Evolutionary conservation across 2,329 filamentous ascomycete genomes (phyloP), one percentile per base, ranked within the genome.

Genomic region (Corniculantispora saksenae): DNA sequence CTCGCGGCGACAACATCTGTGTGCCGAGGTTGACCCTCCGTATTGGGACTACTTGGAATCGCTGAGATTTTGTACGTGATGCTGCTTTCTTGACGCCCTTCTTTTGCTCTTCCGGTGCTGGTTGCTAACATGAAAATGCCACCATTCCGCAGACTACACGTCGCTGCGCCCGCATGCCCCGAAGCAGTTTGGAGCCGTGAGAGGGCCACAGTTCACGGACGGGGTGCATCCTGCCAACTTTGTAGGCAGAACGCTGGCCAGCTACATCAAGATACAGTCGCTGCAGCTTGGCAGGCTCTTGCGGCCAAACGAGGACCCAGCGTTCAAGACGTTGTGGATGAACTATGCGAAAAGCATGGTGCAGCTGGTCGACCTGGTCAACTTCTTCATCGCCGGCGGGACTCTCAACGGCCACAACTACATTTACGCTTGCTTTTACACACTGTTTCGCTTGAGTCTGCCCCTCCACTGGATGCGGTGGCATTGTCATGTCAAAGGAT

Each of bases 341-440:
- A 58, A 25, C 25, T 58, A 45, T 19, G 15, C 55, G 7, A 47
- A 6, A 17, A 58, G 17, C 25, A 58, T 58, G 40, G 23, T 58
- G 23, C 21, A 58, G 23, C 40, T 58, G 3, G 43, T 58, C 17
- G 55, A 32, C 9, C 38, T 58, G 38, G 27, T 58, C 55, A 58
- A 47, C 17, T 58, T 47, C 9, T 58, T 58, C 40, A 58, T 58
- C 8, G 15, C 21, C 38, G 55, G 55, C 17, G 55, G 55, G 17
- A 58, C 15, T 1, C 5, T 58, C 10, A 19, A 6, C 1, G 55
- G 38, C 7, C 23, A 25, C 38, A 58, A 47, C 19, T 58, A 58
- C 55, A 58, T 58, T 15, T 58, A 58, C 38, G 45, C 40, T 15
- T 58, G 55, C 40, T 19, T 58, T 7, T 58, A n/a, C 12, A 58